phyloP scores from a whole-genome alignment of 768 basidiomycete species.

The Collybia mongolica region DNA sequence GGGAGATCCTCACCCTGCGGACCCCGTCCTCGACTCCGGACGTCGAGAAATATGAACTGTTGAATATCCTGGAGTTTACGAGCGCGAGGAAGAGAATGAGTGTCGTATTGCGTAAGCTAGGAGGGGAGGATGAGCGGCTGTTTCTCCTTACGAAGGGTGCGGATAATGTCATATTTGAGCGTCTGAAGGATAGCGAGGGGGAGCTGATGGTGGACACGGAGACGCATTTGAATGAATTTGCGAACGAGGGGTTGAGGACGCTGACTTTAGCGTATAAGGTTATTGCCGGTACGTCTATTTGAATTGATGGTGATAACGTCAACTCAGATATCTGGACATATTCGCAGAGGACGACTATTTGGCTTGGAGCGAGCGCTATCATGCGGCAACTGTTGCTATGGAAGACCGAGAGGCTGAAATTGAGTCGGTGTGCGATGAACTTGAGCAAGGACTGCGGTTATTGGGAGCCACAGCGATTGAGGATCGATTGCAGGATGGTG shows the following conservation, averaged over 20 bases:
- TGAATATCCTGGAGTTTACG: constrained; percentile 94
- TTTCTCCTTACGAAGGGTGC: constrained; percentile 88
- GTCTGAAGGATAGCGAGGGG: constrained; percentile 62
- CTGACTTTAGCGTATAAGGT: constrained; percentile 90
- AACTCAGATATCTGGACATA: constrained; percentile 1
- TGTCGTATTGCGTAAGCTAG: constrained; percentile 75
- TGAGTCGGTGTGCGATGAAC: constrained; percentile 73
- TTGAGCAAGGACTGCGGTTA: constrained; percentile 78
- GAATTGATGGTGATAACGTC: neutral
- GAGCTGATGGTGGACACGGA: constrained; percentile 78
- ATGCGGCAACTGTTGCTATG: constrained; percentile 74
- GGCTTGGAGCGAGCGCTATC: constrained; percentile 79
- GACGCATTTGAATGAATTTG: constrained; percentile 81
- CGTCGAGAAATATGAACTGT: constrained; percentile 80
- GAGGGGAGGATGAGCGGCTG: constrained; percentile 52
- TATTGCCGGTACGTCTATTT: constrained; percentile 52
- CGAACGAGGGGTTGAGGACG: constrained; percentile 82
- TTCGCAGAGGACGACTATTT: constrained; percentile 68
- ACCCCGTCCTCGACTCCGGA: constrained; percentile 65
- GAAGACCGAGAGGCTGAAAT: constrained; percentile 80
- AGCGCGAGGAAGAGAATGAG: constrained; percentile 95
- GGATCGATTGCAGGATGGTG: constrained; percentile 95
- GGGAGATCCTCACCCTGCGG: constrained; percentile 68
- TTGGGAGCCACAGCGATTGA: constrained; percentile 98
- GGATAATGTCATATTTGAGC: constrained; percentile 94